Conservation (phyloP, 306 rosid genomes). For the Cucumis sativus region Cucumber_9930_V3 NC_026660.2:13776501-13777000, state of each 20-base stretch:
- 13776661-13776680: conserved; percentile 11
- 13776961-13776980: no score
- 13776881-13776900: conserved; percentile 26
- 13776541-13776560: conserved; percentile 28
- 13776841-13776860: conserved; percentile 21
- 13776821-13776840: conserved; percentile 20
- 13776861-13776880: conserved; percentile 6
- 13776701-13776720: conserved; percentile 25
- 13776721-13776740: conserved; percentile 11
- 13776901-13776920: conserved; percentile 20
- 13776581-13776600: conserved; percentile 19
- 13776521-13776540: conserved; percentile 12
- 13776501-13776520: conserved; percentile 12
- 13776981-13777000: not conserved
- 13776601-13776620: not conserved
- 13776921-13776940: conserved; percentile 15
- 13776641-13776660: conserved; percentile 11
- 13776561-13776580: conserved; percentile 21
- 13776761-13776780: conserved; percentile 23
- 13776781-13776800: conserved; percentile 19
- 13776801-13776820: conserved; percentile 25
- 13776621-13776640: conserved; percentile 6
- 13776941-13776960: no score
- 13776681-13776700: conserved; percentile 6
- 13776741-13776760: conserved; percentile 19